Evolutionary conservation across 1,139 yeast genomes (phyloP).

Genomic region (Blastobotrys proliferans): DNA sequence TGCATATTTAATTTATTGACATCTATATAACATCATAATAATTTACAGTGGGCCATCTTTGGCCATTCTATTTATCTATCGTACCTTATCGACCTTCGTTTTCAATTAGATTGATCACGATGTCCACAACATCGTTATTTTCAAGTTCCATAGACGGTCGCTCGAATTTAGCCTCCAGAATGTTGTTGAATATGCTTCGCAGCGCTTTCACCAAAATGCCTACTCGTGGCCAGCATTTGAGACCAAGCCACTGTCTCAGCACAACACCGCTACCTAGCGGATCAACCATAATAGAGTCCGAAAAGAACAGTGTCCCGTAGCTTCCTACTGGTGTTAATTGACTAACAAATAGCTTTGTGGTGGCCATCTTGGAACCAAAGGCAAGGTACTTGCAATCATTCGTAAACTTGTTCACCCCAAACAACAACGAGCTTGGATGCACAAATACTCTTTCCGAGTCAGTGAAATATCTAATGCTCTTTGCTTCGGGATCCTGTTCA

Average conservation of each 20-base stretch:
- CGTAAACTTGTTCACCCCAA: slow-evolving; percentile 40
- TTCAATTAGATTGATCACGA: slow-evolving; percentile 8
- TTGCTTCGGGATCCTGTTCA: slow-evolving; percentile 79
- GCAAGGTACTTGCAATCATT: slow-evolving; percentile 33
- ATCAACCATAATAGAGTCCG: slow-evolving; percentile 73
- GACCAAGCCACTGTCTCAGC: slow-evolving; percentile 74
- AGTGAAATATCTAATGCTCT: slow-evolving; percentile 55
- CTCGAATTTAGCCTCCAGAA: slow-evolving; percentile 56
- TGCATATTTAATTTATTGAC: not conserved
- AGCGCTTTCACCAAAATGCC: slow-evolving; percentile 78
- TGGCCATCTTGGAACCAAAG: slow-evolving; percentile 41
- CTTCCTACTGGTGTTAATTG: slow-evolving; percentile 78
- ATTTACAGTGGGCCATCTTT: too few relatives aligned
- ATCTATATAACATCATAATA: not conserved
- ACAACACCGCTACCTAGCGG: slow-evolving; percentile 43
- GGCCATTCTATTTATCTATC: not conserved
- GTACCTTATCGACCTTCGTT: slow-evolving; percentile 7
- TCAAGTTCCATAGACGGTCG: slow-evolving; percentile 31
- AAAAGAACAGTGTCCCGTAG: slow-evolving; percentile 68
- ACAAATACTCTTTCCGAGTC: slow-evolving; percentile 53
- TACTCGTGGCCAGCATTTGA: slow-evolving; percentile 89
- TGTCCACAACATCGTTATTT: slow-evolving; percentile 2
- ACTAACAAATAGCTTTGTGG: slow-evolving; percentile 64
- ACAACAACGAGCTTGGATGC: slow-evolving; percentile 78
- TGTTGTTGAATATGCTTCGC: slow-evolving; percentile 59